Percentiles rank a stretch among this genome's conserved stretches.
These are phyloP conservation scores for Berkeleyomyces rouxiae DNA, from an alignment of 2,329 filamentous ascomycete genomes.

Conservation along the genomic window DNA sequence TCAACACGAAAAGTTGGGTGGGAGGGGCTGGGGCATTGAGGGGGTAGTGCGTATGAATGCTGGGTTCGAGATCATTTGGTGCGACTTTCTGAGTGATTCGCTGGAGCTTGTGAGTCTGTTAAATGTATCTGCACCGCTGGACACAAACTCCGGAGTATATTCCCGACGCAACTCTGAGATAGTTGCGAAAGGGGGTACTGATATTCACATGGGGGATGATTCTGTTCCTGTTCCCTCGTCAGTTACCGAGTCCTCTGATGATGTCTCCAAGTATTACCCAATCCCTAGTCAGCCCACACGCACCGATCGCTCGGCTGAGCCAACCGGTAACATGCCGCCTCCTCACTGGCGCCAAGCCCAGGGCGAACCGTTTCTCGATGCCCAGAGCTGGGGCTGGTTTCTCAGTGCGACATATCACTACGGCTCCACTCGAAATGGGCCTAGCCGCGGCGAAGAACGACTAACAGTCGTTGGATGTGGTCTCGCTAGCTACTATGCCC, in stretches of 20 bases:
- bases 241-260: constrained; percentile 3
- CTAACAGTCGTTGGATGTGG: constrained; percentile 24
- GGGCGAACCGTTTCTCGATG: constrained; percentile 24
- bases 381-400: constrained; percentile 30
- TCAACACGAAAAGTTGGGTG: constrained; percentile 24
- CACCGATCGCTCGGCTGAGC: constrained; percentile 20
- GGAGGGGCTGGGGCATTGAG: constrained; percentile 31
- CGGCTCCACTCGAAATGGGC: constrained; percentile 23
- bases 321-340: constrained; percentile 11
- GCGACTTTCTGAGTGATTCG: constrained; percentile 29
- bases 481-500: constrained; percentile 30
- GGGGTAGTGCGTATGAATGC: constrained; percentile 35
- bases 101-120: constrained; percentile 27
- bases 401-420: constrained; percentile 28
- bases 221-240: neutral
- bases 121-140: constrained; percentile 29
- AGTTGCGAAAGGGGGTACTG: neutral
- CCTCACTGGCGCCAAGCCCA: constrained; percentile 17
- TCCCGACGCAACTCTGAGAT: neutral
- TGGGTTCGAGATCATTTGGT: constrained; percentile 37
- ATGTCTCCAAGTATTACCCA: constrained; percentile 18
- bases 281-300: constrained; percentile 23
- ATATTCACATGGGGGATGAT: neutral
- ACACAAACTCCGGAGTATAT: neutral
- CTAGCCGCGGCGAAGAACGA: constrained; percentile 26